Conservation (phyloP, 345 rosid genomes). For the Orychophragmus violaceus region DNA sequence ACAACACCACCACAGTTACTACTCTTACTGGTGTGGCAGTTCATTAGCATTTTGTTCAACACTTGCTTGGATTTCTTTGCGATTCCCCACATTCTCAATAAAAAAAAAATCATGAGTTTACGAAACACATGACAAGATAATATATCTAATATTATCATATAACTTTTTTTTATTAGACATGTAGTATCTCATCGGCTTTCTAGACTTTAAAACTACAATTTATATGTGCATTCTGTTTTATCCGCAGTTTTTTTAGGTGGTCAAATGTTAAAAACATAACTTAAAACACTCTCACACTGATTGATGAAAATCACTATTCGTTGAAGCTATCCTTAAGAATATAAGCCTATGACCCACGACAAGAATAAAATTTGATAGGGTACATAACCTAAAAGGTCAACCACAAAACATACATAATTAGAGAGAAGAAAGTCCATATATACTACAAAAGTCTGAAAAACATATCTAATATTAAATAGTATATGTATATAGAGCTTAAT, state of each 20-base stretch:
- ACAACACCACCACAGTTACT: conserved; percentile 3
- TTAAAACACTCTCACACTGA: neutral
- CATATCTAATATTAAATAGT: neutral
- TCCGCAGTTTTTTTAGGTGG: no score
- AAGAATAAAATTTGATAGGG: neutral
- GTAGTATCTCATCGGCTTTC: no score
- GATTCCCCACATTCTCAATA: neutral
- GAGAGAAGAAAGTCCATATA: neutral
- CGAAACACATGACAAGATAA: neutral
- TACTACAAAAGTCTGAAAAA: neutral
- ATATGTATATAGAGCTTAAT: conserved; percentile 6
- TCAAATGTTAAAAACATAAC: no score
- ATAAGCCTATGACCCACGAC: neutral
- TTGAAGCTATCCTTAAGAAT: neutral
- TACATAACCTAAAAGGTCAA: neutral
- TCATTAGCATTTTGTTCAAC: conserved; percentile 12
- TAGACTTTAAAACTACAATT: no score
- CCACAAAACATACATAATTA: neutral
- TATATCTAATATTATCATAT: no score
- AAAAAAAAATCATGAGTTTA: neutral
- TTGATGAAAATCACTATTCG: neutral
- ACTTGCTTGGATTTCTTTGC: neutral
- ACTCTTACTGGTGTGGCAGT: neutral
- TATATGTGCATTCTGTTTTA: no score
- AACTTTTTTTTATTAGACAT: no score